These are phyloP conservation scores for Candida gorgasii DNA, from an alignment of 805 yeast genomes.

Conservation along the genomic window DNA sequence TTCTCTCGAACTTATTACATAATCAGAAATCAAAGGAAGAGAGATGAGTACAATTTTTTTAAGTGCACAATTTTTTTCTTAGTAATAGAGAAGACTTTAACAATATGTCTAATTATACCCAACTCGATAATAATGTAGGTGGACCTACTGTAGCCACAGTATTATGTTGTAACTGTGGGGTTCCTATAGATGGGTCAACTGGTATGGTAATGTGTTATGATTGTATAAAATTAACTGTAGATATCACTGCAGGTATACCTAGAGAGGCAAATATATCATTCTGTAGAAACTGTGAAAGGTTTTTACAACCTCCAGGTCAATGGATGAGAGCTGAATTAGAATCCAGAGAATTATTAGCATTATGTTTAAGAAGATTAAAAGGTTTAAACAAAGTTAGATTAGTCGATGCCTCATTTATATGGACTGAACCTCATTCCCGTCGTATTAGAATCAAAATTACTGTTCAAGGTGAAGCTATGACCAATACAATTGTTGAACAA, in stretches of 20 bases:
- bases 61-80: constrained; percentile 1
- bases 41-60: constrained; percentile 5
- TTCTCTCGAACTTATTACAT: not conserved
- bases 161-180: constrained; percentile 97
- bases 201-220: constrained; percentile 96
- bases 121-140: constrained; percentile 27
- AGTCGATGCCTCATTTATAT: constrained; percentile 90
- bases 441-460: constrained; percentile 88
- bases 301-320: constrained; percentile 89
- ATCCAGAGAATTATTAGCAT: constrained; percentile 87
- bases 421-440: constrained; percentile 99
- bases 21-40: constrained; percentile 1
- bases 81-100: not conserved
- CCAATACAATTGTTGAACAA: constrained; percentile 90
- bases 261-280: constrained; percentile 91
- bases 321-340: constrained; percentile 93
- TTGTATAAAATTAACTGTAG: constrained; percentile 91
- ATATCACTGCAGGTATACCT: constrained; percentile 88
- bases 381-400: constrained; percentile 85
- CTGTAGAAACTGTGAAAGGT: constrained; percentile 96
- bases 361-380: constrained; percentile 83
- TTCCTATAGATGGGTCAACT: constrained; percentile 93
- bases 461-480: constrained; percentile 95
- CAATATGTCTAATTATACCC: constrained; percentile 50
- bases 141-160: constrained; percentile 66